Evolutionary conservation across 129 eudicot genomes (phyloP).

Genomic region (Ambrosia trifida): DNA sequence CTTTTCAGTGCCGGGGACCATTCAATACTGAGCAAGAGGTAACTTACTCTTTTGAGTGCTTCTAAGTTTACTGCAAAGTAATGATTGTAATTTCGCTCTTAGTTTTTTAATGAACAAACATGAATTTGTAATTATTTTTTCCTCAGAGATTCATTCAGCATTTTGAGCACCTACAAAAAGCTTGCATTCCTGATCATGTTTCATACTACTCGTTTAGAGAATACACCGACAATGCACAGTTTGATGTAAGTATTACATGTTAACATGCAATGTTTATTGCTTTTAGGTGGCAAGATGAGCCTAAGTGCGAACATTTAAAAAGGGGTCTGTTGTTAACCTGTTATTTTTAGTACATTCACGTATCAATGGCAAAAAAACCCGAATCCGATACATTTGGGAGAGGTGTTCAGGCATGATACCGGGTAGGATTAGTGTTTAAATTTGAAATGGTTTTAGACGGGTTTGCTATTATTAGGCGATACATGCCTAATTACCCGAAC

Average conservation of each 20-base stretch:
- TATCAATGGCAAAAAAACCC: too few relatives aligned
- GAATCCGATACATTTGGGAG: too few relatives aligned
- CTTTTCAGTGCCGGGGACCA: conserved; percentile 61
- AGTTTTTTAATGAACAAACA: neutral
- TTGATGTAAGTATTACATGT: conserved; percentile 55
- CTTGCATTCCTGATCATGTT: conserved; percentile 82
- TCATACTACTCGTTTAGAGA: conserved; percentile 76
- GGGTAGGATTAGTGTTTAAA: too few relatives aligned
- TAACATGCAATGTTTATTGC: neutral
- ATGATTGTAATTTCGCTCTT: neutral
- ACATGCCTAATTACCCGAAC: too few relatives aligned
- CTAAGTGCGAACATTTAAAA: neutral
- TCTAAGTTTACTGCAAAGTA: neutral
- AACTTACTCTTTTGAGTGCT: conserved; percentile 18
- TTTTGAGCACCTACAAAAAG: conserved; percentile 86
- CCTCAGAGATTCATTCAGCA: conserved; percentile 87
- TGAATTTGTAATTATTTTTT: conserved; percentile 9
- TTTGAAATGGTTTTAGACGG: too few relatives aligned
- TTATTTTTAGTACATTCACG: neutral
- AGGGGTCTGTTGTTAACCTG: neutral
- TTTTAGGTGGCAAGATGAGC: neutral
- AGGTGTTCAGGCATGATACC: too few relatives aligned
- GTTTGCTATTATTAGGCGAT: too few relatives aligned
- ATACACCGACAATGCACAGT: conserved; percentile 59
- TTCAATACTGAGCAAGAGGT: conserved; percentile 98